These are phyloP conservation scores for Magnaporthiopsis incrustans DNA, from an alignment of 2,329 filamentous ascomycete genomes.

Conservation along the genomic window DNA sequence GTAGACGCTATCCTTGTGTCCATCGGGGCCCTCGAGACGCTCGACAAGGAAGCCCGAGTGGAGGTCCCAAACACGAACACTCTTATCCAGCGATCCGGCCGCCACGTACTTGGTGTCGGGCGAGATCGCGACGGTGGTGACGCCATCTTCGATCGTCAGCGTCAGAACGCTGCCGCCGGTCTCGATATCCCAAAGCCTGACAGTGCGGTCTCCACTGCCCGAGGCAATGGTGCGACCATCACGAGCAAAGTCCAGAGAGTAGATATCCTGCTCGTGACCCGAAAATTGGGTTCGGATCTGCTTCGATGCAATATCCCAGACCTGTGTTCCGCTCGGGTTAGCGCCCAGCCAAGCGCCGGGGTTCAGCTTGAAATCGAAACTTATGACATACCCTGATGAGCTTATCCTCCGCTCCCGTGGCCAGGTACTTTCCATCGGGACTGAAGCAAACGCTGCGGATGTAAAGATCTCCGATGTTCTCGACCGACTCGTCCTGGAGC, in stretches of 20 bases:
- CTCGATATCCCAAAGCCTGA: slow-evolving; percentile 94
- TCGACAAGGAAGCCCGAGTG: slow-evolving; percentile 79
- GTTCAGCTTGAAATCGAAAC: not conserved
- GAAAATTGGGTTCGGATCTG: slow-evolving; percentile 87
- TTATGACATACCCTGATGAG: slow-evolving; percentile 68
- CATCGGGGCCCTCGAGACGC: slow-evolving; percentile 83
- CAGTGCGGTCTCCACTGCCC: slow-evolving; percentile 87
- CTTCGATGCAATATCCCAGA: slow-evolving; percentile 85
- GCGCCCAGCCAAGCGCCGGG: not conserved
- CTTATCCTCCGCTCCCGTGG: slow-evolving; percentile 96
- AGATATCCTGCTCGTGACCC: slow-evolving; percentile 98
- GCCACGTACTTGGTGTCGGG: slow-evolving; percentile 91
- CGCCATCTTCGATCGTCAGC: slow-evolving; percentile 89
- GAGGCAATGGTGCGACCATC: slow-evolving; percentile 93
- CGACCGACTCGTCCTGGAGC: slow-evolving; percentile 79
- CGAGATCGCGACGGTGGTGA: slow-evolving; percentile 95
- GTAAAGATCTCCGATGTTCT: slow-evolving; percentile 86
- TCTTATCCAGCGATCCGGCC: slow-evolving; percentile 93
- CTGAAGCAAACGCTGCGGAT: slow-evolving; percentile 98
- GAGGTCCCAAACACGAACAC: slow-evolving; percentile 94
- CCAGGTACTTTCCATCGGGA: slow-evolving; percentile 86
- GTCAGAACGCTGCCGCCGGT: slow-evolving; percentile 73
- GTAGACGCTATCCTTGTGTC: slow-evolving; percentile 96
- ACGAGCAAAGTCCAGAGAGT: slow-evolving; percentile 88
- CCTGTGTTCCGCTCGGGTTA: slow-evolving; percentile 40